Conservation (phyloP, 108 stramenopile genomes). For the Aurantiochytrium sp. region DNA sequence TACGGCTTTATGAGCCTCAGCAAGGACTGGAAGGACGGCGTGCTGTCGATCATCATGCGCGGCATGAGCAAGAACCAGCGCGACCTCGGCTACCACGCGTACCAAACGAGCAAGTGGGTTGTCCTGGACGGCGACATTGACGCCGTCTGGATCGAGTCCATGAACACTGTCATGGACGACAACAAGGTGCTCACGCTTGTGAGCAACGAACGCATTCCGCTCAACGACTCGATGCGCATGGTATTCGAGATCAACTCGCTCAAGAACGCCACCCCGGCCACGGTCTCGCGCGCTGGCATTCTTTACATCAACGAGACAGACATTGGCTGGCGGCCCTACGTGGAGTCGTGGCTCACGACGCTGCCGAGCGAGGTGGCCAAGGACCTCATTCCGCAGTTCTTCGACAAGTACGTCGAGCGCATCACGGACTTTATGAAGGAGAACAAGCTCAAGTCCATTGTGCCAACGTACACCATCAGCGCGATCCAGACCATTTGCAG, state of each 20-base stretch:
- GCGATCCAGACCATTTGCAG: conserved; percentile 71
- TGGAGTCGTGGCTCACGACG: conserved; percentile 71
- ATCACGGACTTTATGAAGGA: conserved; percentile 61
- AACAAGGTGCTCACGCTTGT: conserved; percentile 85
- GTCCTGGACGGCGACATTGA: conserved; percentile 85
- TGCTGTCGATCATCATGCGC: conserved; percentile 80
- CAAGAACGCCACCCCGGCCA: conserved; percentile 82
- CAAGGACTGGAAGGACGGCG: conserved; percentile 89
- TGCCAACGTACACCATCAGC: conserved; percentile 71
- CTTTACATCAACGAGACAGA: conserved; percentile 82
- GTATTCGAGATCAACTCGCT: conserved; percentile 85
- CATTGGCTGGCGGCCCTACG: conserved; percentile 79
- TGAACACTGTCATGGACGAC: conserved; percentile 92
- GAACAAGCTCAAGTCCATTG: conserved; percentile 58
- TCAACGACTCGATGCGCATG: conserved; percentile 80
- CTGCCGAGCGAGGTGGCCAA: conserved; percentile 47
- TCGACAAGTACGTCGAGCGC: conserved; percentile 76
- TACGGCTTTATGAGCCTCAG: conserved; percentile 86
- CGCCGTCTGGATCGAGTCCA: conserved; percentile 87
- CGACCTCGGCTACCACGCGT: conserved; percentile 82
- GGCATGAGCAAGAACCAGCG: conserved; percentile 82
- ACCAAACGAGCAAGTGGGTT: conserved; percentile 80
- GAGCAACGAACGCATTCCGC: conserved; percentile 81
- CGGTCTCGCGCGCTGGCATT: conserved; percentile 81
- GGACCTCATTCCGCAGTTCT: conserved; percentile 64